Evolutionary conservation across 176 grass and related monocot genomes (phyloP), one percentile per base, ranked within the genome.

Genomic region (Bonia amplexicaulis): DNA sequence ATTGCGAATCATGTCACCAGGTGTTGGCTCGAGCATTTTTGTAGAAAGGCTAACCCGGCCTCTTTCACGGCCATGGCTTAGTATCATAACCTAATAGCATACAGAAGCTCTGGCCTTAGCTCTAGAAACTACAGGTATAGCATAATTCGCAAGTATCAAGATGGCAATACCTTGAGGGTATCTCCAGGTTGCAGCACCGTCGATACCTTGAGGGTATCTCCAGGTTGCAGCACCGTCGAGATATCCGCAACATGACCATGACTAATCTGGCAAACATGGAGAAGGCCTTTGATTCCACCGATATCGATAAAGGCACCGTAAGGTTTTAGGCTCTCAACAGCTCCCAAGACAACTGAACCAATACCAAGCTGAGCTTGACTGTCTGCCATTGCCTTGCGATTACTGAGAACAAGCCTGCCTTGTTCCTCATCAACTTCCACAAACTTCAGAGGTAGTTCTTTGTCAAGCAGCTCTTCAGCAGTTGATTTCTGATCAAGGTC

Each of bases 261-360:
- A 93, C 96, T 98, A 77, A 98, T 98, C 81, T 98, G 96, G 88
- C 96, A 95, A 53, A 98, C 96, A 82, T 98, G 96, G 64, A 98
- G 87, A 88, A 98, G 93, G 37, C 96, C 96, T 86, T 95, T 98
- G 80, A 95, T 95, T 61, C 96, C 96, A 79, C 96, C 91, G 17
- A 99, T 99, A 39, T 99, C 93, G 70, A 99, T 91, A 70, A 99
- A 96, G 35, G 96, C 93, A 53, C 93, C 93, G 29, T 96, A 99
- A 29, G 96, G 96, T 83, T 99, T 99, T 54, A 99, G 82, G 81
- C 90, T 99, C 88, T 99, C 92, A 20, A 99, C 91, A 45, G 91
- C 92, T 85, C 96, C 96, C 74, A 96, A 80, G 27, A 99, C 93
- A 73, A 99, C 91, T 7, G 96, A 99, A 35, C 93, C 96, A 84